phyloP scores from a whole-genome alignment of 495 filamentous ascomycete genomes.

The Massariosphaeria phaeospora region DNA sequence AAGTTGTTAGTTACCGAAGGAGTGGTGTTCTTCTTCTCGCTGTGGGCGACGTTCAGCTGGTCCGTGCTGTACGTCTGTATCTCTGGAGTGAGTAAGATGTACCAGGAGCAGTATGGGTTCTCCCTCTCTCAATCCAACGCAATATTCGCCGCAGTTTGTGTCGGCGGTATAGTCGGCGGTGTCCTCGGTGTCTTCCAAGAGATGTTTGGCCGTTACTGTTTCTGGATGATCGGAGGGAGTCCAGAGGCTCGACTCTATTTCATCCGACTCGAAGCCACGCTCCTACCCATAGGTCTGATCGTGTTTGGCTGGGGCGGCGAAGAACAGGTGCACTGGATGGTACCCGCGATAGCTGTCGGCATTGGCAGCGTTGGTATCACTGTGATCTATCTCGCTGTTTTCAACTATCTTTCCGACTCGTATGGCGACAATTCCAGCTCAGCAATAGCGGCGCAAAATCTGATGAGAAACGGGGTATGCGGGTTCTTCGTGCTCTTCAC shows the following conservation, averaged over 20 bases:
- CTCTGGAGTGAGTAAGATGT: slow-evolving; percentile 71
- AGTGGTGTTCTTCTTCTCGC: slow-evolving; percentile 89
- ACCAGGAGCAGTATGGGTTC: slow-evolving; percentile 64
- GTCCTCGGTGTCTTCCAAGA: slow-evolving; percentile 69
- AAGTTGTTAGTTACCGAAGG: slow-evolving; percentile 83
- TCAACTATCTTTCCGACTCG: slow-evolving; percentile 89
- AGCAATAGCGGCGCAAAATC: slow-evolving; percentile 81
- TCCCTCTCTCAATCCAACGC: slow-evolving; percentile 60
- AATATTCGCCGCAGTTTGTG: slow-evolving; percentile 69
- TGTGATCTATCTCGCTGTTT: slow-evolving; percentile 80
- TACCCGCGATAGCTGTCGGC: slow-evolving; percentile 64
- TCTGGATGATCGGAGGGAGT: slow-evolving; percentile 46
- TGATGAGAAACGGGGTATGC: slow-evolving; percentile 77
- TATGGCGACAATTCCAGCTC: slow-evolving; percentile 82
- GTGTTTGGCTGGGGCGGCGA: slow-evolving; percentile 75
- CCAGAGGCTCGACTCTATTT: slow-evolving; percentile 82
- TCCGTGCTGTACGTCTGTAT: slow-evolving; percentile 83
- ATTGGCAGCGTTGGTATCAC: slow-evolving; percentile 85
- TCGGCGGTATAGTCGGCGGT: slow-evolving; percentile 66
- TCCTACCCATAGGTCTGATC: slow-evolving; percentile 73
- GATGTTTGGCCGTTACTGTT: slow-evolving; percentile 43
- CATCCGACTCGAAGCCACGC: slow-evolving; percentile 63
- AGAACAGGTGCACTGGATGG: slow-evolving; percentile 67
- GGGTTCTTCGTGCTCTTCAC: slow-evolving; percentile 79
- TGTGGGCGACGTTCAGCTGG: slow-evolving; percentile 90